Percentiles rank a stretch among this genome's conserved stretches.
phyloP scores from a whole-genome alignment of 768 basidiomycete genomes.

The Psilocybe tampanensis region DNA sequence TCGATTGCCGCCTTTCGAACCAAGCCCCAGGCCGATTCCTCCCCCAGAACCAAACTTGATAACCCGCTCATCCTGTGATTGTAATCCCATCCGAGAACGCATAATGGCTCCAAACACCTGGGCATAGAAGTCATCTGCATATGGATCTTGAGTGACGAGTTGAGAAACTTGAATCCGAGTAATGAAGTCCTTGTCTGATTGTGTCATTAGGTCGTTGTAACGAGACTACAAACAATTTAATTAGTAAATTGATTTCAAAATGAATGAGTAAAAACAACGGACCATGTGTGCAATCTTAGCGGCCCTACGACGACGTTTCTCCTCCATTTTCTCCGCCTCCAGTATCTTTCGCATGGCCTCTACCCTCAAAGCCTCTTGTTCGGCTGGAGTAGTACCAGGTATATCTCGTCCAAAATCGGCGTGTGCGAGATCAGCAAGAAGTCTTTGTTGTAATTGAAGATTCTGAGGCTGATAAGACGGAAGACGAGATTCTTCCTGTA shows the following conservation, averaged over 20 bases:
- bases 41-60: slow-evolving; percentile 83
- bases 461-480: slow-evolving; percentile 49
- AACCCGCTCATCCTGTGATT: slow-evolving; percentile 74
- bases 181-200: slow-evolving; percentile 99
- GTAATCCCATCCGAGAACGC: slow-evolving; percentile 76
- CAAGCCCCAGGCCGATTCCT: slow-evolving; percentile 83
- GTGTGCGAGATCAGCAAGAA: slow-evolving; percentile 74
- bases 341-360: slow-evolving; percentile 90
- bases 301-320: slow-evolving; percentile 77
- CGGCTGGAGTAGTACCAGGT: slow-evolving; percentile 57
- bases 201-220: slow-evolving; percentile 95
- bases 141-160: slow-evolving; percentile 95
- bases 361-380: slow-evolving; percentile 70
- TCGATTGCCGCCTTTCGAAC: slow-evolving; percentile 66
- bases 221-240: slow-evolving; percentile 70
- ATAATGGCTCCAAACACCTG: slow-evolving; percentile 91
- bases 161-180: slow-evolving; percentile 99
- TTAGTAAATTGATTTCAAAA: slow-evolving; percentile 13
- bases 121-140: slow-evolving; percentile 97
- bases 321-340: slow-evolving; percentile 88
- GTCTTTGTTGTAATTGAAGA: slow-evolving; percentile 73
- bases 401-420: slow-evolving; percentile 67
- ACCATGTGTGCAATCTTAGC: slow-evolving; percentile 92
- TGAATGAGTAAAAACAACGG: slow-evolving; percentile 20
- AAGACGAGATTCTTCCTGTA: slow-evolving; percentile 47